Evolutionary conservation across 768 basidiomycete species (phyloP).

Genomic region (Agaricus bisporus): DNA sequence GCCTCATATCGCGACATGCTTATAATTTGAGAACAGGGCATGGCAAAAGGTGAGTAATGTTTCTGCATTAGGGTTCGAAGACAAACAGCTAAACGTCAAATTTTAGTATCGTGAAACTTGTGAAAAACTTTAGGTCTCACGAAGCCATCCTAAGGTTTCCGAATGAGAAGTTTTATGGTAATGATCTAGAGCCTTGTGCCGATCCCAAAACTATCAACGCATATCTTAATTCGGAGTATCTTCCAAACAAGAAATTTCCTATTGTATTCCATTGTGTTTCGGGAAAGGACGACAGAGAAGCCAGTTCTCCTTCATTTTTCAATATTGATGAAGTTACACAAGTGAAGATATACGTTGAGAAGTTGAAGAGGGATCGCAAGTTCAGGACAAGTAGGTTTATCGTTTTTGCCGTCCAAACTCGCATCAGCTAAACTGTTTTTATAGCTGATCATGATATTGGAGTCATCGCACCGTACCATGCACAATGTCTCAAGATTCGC

Average conservation of each 20-base stretch:
- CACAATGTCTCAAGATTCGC: conserved; percentile 48
- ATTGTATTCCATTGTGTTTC: conserved; percentile 54
- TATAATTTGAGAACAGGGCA: conserved; percentile 14
- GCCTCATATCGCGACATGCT: conserved; percentile 34
- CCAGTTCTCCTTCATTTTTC: conserved; percentile 65
- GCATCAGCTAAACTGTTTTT: not conserved
- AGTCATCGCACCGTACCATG: conserved; percentile 57
- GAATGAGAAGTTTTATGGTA: conserved; percentile 52
- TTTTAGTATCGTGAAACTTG: conserved; percentile 53
- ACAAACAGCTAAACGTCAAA: not conserved
- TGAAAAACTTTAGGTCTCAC: conserved; percentile 65
- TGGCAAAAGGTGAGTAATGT: conserved; percentile 24
- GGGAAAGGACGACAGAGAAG: conserved; percentile 63
- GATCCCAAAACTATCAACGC: conserved; percentile 31
- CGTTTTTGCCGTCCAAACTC: not conserved
- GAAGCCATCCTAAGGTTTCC: conserved; percentile 53
- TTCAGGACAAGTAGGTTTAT: conserved; percentile 35
- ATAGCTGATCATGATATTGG: conserved; percentile 31
- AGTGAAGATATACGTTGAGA: conserved; percentile 44
- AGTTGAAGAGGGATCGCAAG: conserved; percentile 25
- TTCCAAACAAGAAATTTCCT: conserved; percentile 46
- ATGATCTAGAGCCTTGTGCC: conserved; percentile 44
- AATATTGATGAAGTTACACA: conserved; percentile 54
- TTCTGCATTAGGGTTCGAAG: not conserved
- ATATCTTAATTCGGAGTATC: conserved; percentile 32